Percentiles rank a stretch among this genome's conserved stretches.
Evolutionary conservation across 495 filamentous ascomycete species (phyloP).

Genomic region (Hypoxylon lienhwacheense): DNA sequence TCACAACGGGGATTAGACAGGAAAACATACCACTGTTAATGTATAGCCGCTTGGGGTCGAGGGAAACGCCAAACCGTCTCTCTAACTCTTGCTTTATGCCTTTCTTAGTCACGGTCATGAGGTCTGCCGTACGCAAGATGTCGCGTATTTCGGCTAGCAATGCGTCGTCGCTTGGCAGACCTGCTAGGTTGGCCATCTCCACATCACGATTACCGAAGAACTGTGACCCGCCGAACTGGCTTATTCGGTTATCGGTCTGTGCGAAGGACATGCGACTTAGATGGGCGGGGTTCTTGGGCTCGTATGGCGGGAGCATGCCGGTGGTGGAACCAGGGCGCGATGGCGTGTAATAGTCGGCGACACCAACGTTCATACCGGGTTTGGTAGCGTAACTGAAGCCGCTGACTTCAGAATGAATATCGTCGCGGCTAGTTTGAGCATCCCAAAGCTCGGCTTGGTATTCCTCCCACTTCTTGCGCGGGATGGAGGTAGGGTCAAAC

Average conservation of each 20-base stretch:
- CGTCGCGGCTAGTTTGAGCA: constrained; percentile 80
- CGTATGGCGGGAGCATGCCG: constrained; percentile 49
- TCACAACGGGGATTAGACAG: not conserved
- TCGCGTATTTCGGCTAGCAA: constrained; percentile 92
- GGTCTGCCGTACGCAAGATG: constrained; percentile 84
- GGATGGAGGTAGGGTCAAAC: constrained; percentile 91
- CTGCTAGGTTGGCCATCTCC: constrained; percentile 66
- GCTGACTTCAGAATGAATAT: constrained; percentile 82
- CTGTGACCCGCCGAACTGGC: constrained; percentile 54
- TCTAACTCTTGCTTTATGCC: constrained; percentile 93
- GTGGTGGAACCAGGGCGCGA: constrained; percentile 77
- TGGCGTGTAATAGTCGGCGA: constrained; percentile 64
- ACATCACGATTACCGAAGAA: constrained; percentile 63
- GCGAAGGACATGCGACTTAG: constrained; percentile 77
- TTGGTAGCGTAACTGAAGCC: constrained; percentile 92
- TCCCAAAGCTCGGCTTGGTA: constrained; percentile 98
- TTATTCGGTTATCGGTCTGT: constrained; percentile 64
- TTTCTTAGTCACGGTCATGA: constrained; percentile 99
- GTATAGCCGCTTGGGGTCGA: constrained; percentile 83
- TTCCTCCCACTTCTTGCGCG: constrained; percentile 98
- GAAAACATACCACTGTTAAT: constrained; percentile 82
- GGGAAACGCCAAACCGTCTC: constrained; percentile 74
- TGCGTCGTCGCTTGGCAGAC: constrained; percentile 83
- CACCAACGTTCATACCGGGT: constrained; percentile 58
- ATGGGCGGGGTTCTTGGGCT: constrained; percentile 40